These are phyloP conservation scores for Venturia carpophila DNA, from an alignment of 2,329 filamentous ascomycete genomes.

Conservation along the genomic window DNA sequence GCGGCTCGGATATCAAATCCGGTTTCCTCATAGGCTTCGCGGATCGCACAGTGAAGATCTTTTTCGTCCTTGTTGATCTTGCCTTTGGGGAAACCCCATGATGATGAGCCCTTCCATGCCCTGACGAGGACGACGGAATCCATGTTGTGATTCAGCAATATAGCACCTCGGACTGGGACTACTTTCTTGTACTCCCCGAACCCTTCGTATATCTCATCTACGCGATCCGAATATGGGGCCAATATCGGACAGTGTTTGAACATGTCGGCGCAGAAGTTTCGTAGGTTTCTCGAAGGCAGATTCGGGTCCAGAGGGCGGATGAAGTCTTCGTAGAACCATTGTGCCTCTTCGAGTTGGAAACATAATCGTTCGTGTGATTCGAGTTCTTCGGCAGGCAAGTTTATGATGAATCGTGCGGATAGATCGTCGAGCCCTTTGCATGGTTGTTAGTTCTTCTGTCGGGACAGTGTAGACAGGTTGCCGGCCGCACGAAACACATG, in stretches of 20 bases:
- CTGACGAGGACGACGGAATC: constrained; percentile 89
- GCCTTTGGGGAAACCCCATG: constrained; percentile 92
- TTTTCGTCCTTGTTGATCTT: constrained; percentile 98
- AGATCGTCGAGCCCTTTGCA: constrained; percentile 84
- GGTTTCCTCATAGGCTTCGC: constrained; percentile 95
- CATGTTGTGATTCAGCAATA: constrained; percentile 90
- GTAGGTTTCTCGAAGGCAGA: constrained; percentile 76
- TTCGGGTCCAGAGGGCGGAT: constrained; percentile 81
- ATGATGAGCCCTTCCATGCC: constrained; percentile 94
- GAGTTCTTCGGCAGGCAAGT: constrained; percentile 85
- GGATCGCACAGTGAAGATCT: constrained; percentile 84
- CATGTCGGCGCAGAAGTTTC: constrained; percentile 79
- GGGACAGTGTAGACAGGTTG: neutral
- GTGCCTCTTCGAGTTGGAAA: constrained; percentile 97
- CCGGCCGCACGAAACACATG: too few relatives aligned
- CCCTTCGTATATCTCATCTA: constrained; percentile 77
- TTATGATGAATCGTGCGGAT: constrained; percentile 96
- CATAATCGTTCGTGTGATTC: constrained; percentile 87
- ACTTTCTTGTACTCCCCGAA: constrained; percentile 92
- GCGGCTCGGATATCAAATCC: constrained; percentile 74
- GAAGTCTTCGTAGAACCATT: constrained; percentile 99
- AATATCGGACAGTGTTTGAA: constrained; percentile 92
- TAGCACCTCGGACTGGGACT: constrained; percentile 87
- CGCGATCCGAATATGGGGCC: constrained; percentile 68
- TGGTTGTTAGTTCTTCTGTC: neutral